Evolutionary conservation across 441 rosid genomes (phyloP).

Genomic region (Aleurites moluccanus): DNA sequence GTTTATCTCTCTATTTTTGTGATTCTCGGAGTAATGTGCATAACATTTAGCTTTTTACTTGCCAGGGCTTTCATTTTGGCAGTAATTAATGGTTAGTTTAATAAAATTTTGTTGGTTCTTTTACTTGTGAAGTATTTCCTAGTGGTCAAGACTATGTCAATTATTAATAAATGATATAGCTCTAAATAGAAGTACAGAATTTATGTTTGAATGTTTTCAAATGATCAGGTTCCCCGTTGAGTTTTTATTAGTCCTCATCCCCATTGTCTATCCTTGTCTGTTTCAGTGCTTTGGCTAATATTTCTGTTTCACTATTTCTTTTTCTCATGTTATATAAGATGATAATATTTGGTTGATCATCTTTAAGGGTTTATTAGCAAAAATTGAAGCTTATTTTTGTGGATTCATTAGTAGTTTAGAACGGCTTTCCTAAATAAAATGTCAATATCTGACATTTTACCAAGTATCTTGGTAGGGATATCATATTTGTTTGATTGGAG

Average conservation of each 20-base stretch:
- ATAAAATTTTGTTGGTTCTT: neutral
- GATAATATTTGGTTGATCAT: too few relatives aligned
- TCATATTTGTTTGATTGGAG: neutral
- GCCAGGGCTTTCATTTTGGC: conserved; percentile 11
- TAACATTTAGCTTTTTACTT: conserved; percentile 1
- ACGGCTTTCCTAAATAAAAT: too few relatives aligned
- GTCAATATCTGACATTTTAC: too few relatives aligned
- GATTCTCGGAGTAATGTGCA: conserved; percentile 72
- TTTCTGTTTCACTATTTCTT: too few relatives aligned
- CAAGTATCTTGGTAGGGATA: neutral
- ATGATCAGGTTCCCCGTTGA: neutral
- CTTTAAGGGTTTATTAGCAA: too few relatives aligned
- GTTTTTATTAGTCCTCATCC: neutral
- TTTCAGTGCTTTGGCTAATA: neutral
- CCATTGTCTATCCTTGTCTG: neutral
- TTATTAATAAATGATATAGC: neutral
- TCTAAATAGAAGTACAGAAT: neutral
- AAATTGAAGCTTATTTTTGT: too few relatives aligned
- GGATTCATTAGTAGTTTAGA: too few relatives aligned
- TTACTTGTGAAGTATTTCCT: neutral
- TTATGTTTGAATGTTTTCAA: neutral
- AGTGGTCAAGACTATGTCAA: neutral
- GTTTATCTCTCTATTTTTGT: conserved; percentile 79
- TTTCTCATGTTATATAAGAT: too few relatives aligned
- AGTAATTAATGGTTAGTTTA: neutral